These are phyloP conservation scores for Blastobotrys americana DNA, from an alignment of 805 yeast species.

Conservation along the genomic window DNA sequence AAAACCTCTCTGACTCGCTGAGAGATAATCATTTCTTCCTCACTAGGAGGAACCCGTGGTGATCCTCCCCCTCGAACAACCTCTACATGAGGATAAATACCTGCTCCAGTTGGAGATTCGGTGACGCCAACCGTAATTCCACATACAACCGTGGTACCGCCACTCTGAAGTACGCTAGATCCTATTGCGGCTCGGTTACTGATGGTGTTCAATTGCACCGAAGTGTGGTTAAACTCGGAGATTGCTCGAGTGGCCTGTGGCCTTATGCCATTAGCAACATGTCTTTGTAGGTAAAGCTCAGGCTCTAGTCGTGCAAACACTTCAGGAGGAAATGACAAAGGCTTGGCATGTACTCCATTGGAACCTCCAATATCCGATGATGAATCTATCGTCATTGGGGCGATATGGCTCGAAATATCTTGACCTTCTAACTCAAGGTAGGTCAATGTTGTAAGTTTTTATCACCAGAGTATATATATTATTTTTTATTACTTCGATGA, in stretches of 20 bases:
- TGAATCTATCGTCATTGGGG: too few relatives aligned
- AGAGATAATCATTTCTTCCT: constrained; percentile 22
- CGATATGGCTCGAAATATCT: too few relatives aligned
- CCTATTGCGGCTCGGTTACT: constrained; percentile 41
- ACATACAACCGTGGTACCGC: constrained; percentile 67
- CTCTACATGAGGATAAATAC: constrained; percentile 22
- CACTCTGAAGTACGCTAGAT: constrained; percentile 60
- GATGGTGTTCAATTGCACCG: constrained; percentile 27
- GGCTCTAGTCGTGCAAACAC: constrained; percentile 82
- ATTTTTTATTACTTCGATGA: too few relatives aligned
- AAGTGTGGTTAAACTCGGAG: constrained; percentile 61
- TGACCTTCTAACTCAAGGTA: too few relatives aligned
- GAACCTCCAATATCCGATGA: too few relatives aligned
- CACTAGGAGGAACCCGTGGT: constrained; percentile 29
- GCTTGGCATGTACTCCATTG: too few relatives aligned
- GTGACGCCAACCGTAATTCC: constrained; percentile 20
- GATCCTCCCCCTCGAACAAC: constrained; percentile 24
- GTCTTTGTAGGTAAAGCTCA: constrained; percentile 72
- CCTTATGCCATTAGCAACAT: constrained; percentile 64
- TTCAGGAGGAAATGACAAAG: constrained; percentile 68
- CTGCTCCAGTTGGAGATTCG: constrained; percentile 14
- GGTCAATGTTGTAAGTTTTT: constrained; percentile 13
- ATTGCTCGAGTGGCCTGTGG: constrained; percentile 61
- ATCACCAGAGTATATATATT: not conserved
- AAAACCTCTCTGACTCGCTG: constrained; percentile 59